Evolutionary conservation across 1,284 basidiomycete genomes (phyloP).

Genomic region (Sparassis latifolia): DNA sequence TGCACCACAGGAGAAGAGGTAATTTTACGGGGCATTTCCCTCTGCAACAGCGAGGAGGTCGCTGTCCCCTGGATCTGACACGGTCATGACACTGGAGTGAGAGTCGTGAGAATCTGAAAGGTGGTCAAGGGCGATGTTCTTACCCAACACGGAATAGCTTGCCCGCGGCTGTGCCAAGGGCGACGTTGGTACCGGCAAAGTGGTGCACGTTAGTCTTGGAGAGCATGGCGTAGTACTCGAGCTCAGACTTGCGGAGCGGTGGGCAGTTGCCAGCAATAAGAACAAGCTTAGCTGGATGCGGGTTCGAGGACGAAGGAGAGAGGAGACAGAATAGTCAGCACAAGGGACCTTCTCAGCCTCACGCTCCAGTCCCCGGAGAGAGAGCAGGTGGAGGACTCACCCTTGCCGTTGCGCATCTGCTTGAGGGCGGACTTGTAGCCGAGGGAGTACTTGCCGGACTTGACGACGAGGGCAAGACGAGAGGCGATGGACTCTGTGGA

Average conservation of each 20-base stretch:
- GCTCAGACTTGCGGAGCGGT: slow-evolving; percentile 97
- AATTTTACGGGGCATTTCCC: slow-evolving; percentile 43
- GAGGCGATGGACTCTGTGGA: slow-evolving; percentile 93
- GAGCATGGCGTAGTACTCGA: slow-evolving; percentile 99
- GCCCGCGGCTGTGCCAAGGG: slow-evolving; percentile 97
- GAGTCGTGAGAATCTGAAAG: not conserved
- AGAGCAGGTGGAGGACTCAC: slow-evolving; percentile 50
- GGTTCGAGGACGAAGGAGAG: slow-evolving; percentile 7
- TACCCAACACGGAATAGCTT: slow-evolving; percentile 99
- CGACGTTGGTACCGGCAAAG: slow-evolving; percentile 95
- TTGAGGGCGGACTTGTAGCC: slow-evolving; percentile 98
- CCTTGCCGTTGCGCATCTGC: slow-evolving; percentile 97
- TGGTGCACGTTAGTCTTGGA: slow-evolving; percentile 97
- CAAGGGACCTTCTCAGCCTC: slow-evolving; percentile 95
- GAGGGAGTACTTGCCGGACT: slow-evolving; percentile 90
- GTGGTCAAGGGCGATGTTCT: slow-evolving; percentile 25
- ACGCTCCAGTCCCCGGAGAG: slow-evolving; percentile 86
- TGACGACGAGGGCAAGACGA: slow-evolving; percentile 95
- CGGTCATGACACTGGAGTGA: slow-evolving; percentile 82
- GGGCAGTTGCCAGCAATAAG: slow-evolving; percentile 99
- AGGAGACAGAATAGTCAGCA: slow-evolving; percentile 41
- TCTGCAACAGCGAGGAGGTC: slow-evolving; percentile 83
- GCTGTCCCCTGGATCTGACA: slow-evolving; percentile 95
- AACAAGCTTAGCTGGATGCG: slow-evolving; percentile 85
- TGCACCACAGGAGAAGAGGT: too few relatives aligned